Evolutionary conservation across 1,139 yeast species (phyloP).

Genomic region (Blastobotrys malaysiensis): DNA sequence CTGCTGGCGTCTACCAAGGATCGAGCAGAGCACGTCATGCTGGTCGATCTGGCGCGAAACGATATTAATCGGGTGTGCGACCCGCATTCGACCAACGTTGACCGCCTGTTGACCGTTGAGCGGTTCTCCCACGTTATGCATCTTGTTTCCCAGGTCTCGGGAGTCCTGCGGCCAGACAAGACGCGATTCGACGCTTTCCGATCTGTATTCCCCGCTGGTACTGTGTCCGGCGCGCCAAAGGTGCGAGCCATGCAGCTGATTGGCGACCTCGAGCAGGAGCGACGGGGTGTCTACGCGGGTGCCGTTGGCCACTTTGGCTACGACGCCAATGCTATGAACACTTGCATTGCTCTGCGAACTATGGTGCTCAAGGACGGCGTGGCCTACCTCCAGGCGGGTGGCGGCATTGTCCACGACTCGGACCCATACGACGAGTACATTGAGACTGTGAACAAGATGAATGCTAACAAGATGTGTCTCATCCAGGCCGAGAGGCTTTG

Average conservation of each 20-base stretch:
- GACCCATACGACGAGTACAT: slow-evolving; percentile 93
- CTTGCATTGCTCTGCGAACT: slow-evolving; percentile 94
- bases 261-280: slow-evolving; percentile 81
- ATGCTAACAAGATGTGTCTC: slow-evolving; percentile 83
- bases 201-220: slow-evolving; percentile 97
- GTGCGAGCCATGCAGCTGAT: slow-evolving; percentile 94
- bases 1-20: slow-evolving; percentile 80
- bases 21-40: slow-evolving; percentile 96
- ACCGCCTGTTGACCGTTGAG: slow-evolving; percentile 81
- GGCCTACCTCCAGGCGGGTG: slow-evolving; percentile 96
- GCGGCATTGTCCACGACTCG: slow-evolving; percentile 93
- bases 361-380: slow-evolving; percentile 90
- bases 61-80: slow-evolving; percentile 93
- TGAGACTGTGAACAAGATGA: slow-evolving; percentile 96
- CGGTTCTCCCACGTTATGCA: slow-evolving; percentile 98
- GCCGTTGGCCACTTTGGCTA: slow-evolving; percentile 99
- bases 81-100: slow-evolving; percentile 78
- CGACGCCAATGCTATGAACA: slow-evolving; percentile 88
- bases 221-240: slow-evolving; percentile 97
- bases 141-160: slow-evolving; percentile 90
- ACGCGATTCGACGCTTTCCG: slow-evolving; percentile 94
- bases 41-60: slow-evolving; percentile 93
- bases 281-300: slow-evolving; percentile 96
- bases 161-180: slow-evolving; percentile 74
- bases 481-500: slow-evolving; percentile 84